Base-by-base conservation (phyloP, 768 basidiomycete species). In the Boletellus ananiceps region DNA sequence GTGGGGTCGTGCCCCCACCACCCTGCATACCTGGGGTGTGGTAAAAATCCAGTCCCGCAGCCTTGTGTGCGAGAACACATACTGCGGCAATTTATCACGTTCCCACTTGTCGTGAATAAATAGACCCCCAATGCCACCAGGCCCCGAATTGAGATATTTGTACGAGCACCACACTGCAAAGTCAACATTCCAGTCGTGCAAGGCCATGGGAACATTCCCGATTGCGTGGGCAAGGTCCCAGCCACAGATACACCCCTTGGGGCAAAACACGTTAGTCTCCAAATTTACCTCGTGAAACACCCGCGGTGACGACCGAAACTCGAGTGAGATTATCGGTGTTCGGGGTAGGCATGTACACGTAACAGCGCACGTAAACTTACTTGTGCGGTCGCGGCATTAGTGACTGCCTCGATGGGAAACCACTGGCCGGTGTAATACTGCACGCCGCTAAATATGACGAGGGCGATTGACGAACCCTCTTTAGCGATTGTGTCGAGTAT, bases 121-220 rank as follows among this genome's bases (percentile, higher is more conserved):
- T 49, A 94, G 74, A 5, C 94, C 95, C n/a, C 82, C 96, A 50
- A 98, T 94, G n/a, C 88, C 92, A 18, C 95, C 95, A 11, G 96
- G 93, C 5, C 95, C 92, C 15, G 93, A 87, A 71, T 97, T 98
- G 51, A 97, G 79, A 66, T 97, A 99, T 71, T 90, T 98, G 79
- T 98, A 99, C 29, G 93, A 88, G 68, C 96, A 99, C 92, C 95
- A 98, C 32, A 94, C 94, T 3, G 95, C 96, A 65, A 97, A 98
- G 68, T 99, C 96, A 58, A 91, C 87, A 57, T 80, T 74, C 95
- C 96, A 99, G 51, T 93, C 88, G 66, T 95, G 91, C 56, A 99
- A 73, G 41, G 79, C 74, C 58, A 95, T 69, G 33, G 90, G 88
- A 32, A 98, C 91, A 68, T 99, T 99, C 41, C 95, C 96, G 39